A percentile compares a stretch with the other conserved stretches of the same genome.
Evolutionary conservation across 1,139 yeast genomes (phyloP).

Genomic region (Hyphopichia fennica): DNA sequence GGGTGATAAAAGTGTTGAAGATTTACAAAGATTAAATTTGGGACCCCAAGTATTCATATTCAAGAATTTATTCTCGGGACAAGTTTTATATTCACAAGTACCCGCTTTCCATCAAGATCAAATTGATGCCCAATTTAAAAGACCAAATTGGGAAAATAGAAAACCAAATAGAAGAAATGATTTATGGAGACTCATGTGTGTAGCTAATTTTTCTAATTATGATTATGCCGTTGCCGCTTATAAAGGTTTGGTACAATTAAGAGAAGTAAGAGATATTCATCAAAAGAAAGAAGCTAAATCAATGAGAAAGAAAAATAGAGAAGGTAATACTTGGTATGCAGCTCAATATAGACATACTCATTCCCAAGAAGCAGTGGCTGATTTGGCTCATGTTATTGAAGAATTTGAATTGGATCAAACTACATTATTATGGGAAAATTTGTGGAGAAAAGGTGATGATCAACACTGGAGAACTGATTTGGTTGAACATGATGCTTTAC

Average conservation of each 20-base stretch:
- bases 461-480: conserved; percentile 58
- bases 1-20: conserved; percentile 34
- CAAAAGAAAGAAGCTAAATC: conserved; percentile 60
- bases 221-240: conserved; percentile 73
- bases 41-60: conserved; percentile 85
- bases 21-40: conserved; percentile 33
- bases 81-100: conserved; percentile 83
- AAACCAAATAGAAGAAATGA: conserved; percentile 79
- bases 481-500: conserved; percentile 60
- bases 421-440: conserved; percentile 73
- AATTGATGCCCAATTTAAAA: conserved; percentile 66
- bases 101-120: conserved; percentile 72
- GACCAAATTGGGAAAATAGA: conserved; percentile 89
- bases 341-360: conserved; percentile 89
- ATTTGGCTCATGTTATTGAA: conserved; percentile 69
- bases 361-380: conserved; percentile 91
- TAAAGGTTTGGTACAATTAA: conserved; percentile 70
- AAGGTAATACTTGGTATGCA: conserved; percentile 81
- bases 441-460: conserved; percentile 83
- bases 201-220: conserved; percentile 66
- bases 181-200: conserved; percentile 90
- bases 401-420: conserved; percentile 54
- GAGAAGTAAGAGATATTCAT: conserved; percentile 67
- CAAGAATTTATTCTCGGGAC: conserved; percentile 86
- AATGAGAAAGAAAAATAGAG: conserved; percentile 70